Percentiles rank a stretch among this genome's conserved stretches.
These are phyloP conservation scores for Vitis labrusca DNA, from an alignment of 164 flowering plant genomes.

Conservation along the genomic window DNA sequence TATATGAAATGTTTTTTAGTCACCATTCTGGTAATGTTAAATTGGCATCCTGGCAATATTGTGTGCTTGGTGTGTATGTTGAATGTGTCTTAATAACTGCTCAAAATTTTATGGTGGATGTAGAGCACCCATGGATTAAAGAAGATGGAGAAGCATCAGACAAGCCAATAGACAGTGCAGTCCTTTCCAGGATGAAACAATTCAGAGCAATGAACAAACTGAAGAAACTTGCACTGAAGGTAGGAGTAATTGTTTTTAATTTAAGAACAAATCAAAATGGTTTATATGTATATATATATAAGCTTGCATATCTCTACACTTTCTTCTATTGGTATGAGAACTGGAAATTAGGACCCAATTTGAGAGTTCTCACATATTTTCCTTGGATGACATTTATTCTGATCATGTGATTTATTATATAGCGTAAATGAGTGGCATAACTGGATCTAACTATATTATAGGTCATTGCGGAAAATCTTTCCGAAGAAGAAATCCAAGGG, in stretches of 20 bases:
- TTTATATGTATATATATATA: background rate
- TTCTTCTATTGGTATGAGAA: no score
- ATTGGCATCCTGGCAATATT: background rate
- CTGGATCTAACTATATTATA: slow-evolving; percentile 8
- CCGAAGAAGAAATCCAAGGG: slow-evolving; percentile 91
- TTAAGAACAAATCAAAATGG: background rate
- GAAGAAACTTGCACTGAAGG: slow-evolving; percentile 91
- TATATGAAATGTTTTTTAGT: background rate
- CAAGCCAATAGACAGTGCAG: slow-evolving; percentile 89
- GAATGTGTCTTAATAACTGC: background rate
- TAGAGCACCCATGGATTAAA: slow-evolving; percentile 93
- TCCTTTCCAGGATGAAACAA: slow-evolving; percentile 89
- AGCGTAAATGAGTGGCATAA: background rate
- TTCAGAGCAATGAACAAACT: slow-evolving; percentile 97
- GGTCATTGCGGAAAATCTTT: slow-evolving; percentile 91
- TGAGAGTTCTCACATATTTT: no score
- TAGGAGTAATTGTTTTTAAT: slow-evolving; percentile 9
- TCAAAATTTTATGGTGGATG: slow-evolving; percentile 2
- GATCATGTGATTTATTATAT: no score
- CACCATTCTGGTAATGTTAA: no score
- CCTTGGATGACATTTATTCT: no score
- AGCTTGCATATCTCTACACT: no score
- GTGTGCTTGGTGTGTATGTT: no score
- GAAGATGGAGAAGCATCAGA: slow-evolving; percentile 93
- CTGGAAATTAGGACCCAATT: no score